phyloP scores from a whole-genome alignment of 495 filamentous ascomycete species.

The Lasiosphaeria miniovina region DNA sequence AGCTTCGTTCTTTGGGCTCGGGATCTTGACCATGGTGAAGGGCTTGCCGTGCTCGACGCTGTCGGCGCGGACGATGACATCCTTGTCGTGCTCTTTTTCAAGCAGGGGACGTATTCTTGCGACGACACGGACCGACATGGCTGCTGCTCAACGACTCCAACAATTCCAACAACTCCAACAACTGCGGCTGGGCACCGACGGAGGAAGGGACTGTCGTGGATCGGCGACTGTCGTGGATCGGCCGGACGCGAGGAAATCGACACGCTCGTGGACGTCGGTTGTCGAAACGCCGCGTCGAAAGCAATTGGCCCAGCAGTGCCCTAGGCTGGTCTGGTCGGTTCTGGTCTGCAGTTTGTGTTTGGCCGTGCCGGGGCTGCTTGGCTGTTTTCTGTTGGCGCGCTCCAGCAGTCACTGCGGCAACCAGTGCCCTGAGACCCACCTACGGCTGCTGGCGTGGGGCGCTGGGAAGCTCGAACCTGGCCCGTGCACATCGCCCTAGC shows the following conservation, averaged over 20 bases:
- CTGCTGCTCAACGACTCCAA: neutral
- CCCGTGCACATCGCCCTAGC: neutral
- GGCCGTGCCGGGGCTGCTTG: neutral
- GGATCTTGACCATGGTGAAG: conserved; percentile 75
- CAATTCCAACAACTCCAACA: neutral
- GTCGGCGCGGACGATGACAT: conserved; percentile 74
- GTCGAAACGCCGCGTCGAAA: neutral
- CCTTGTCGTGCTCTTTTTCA: conserved; percentile 74
- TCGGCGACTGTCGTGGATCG: neutral
- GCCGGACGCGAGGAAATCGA: neutral
- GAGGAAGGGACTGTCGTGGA: neutral
- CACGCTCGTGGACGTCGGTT: neutral
- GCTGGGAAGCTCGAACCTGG: neutral
- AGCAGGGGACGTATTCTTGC: conserved; percentile 86
- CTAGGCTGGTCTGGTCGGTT: neutral
- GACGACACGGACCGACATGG: conserved; percentile 77
- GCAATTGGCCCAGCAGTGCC: neutral
- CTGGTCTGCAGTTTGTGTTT: conserved; percentile 1
- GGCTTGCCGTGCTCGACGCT: conserved; percentile 53
- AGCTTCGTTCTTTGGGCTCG: conserved; percentile 86
- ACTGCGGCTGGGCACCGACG: conserved; percentile 8
- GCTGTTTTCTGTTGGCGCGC: neutral
- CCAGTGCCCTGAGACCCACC: neutral
- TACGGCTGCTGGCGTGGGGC: neutral
- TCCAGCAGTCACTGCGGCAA: conserved; percentile 3